Evolutionary conservation across 129 eudicot species (phyloP).

Genomic region (Flaveria trinervia): DNA sequence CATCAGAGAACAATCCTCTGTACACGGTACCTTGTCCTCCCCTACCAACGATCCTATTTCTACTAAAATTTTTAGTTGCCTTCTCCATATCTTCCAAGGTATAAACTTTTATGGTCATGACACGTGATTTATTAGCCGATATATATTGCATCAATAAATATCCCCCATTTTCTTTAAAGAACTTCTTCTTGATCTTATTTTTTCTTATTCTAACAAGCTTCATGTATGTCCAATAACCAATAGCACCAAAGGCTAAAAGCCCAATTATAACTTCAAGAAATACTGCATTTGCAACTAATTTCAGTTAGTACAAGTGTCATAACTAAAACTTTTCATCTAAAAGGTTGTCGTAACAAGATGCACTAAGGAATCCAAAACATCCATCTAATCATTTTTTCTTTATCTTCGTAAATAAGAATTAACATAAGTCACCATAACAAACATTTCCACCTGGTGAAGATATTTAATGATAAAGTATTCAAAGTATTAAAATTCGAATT

Average conservation of each 20-base stretch:
- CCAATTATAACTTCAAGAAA: slow-evolving; percentile 5
- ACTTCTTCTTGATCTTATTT: slow-evolving; percentile 8
- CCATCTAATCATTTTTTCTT: too few species aligned
- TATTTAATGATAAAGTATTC: too few species aligned
- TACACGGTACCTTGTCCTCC: slow-evolving; percentile 48
- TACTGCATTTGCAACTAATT: neutral
- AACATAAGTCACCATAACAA: too few species aligned
- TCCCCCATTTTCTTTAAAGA: slow-evolving; percentile 40
- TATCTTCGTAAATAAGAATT: too few species aligned
- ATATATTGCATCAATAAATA: slow-evolving; percentile 24
- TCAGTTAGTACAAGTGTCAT: neutral
- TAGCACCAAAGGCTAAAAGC: slow-evolving; percentile 8
- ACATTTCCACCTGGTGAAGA: too few species aligned
- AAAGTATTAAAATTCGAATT: too few species aligned
- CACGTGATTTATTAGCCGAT: slow-evolving; percentile 14
- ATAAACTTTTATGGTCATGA: slow-evolving; percentile 25
- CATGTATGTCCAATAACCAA: slow-evolving; percentile 11
- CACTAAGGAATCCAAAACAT: neutral
- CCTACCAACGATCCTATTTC: slow-evolving; percentile 36
- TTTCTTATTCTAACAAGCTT: slow-evolving; percentile 15
- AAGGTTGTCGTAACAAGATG: neutral
- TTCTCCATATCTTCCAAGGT: slow-evolving; percentile 28
- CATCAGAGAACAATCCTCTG: slow-evolving; percentile 39
- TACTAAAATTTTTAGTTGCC: slow-evolving; percentile 36
- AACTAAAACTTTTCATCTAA: neutral